Evolutionary conservation across 306 rosid species (phyloP), one percentile per base, ranked within the genome.

Genomic region (Castanea sativa): DNA sequence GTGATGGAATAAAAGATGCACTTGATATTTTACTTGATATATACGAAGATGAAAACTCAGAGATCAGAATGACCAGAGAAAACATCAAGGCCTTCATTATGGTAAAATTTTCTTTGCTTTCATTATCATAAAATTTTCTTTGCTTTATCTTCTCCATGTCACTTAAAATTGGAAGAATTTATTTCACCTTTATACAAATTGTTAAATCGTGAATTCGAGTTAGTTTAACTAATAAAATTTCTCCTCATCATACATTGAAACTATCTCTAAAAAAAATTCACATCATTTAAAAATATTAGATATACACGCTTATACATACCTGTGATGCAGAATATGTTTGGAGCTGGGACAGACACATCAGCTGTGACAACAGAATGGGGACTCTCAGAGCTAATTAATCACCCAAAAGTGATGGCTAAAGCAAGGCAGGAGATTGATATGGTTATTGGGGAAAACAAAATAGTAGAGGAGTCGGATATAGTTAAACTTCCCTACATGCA

Each of bases 391-490:
- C 80, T 94, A 21, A 91, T 92, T n/a, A 91, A 89, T 84, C 79
- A 92, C 23, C 97, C 97, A 61, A 45, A 76, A 11, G 38, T 87
- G 27, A 87, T 89, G 91, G 72, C 77, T 52, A 92, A 80, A 85
- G 94, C 93, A 72, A 88, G 89, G 72, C 55, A 89, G 85, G 97
- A 94, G 80, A 84, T 94, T 2, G 82, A 86, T 10, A 15, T 61
- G 1, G 86, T 88, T 64, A 60, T 91, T 27, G 98, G 97, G 38
- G 85, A 79, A 14, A 74, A 18, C 15, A 91, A 85, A 75, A 45
- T 88, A 33, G 89, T 92, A 14, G 85, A 89, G 71, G 97, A 94
- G 74, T 87, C 94, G 73, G 97, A 92, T 74, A 49, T 91, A 19
- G 10, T 12, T 3, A 87, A 87, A 63, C 97, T 94, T 65, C 87